phyloP scores from a whole-genome alignment of 352 stramenopile genomes.

The Phytophthora hybrid region DNA sequence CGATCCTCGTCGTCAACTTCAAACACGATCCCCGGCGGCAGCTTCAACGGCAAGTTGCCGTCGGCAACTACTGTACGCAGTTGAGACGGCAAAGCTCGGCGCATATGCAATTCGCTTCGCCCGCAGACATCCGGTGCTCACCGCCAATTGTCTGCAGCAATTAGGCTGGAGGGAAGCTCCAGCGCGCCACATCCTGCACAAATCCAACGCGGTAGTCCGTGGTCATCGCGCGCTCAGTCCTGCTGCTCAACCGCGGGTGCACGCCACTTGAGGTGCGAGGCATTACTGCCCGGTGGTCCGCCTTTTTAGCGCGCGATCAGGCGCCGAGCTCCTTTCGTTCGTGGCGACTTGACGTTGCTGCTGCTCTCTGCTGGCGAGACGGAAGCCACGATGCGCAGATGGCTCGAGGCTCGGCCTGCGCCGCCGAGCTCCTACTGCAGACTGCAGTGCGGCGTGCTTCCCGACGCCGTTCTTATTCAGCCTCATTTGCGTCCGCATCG shows the following conservation, averaged over 20 bases:
- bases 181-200: conserved; percentile 31
- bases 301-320: conserved; percentile 30
- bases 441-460: neutral
- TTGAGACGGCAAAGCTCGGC: conserved; percentile 11
- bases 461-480: conserved; percentile 23
- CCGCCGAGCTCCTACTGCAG: neutral
- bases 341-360: conserved; percentile 23
- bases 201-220: conserved; percentile 39
- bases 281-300: conserved; percentile 36
- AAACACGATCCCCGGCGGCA: neutral
- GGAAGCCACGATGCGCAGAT: conserved; percentile 14
- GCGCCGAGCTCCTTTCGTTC: conserved; percentile 33
- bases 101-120: neutral
- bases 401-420: neutral
- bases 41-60: conserved; percentile 32
- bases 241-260: conserved; percentile 26
- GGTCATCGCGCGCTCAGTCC: conserved; percentile 22
- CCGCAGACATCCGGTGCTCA: conserved; percentile 6
- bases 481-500: conserved; percentile 17
- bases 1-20: neutral
- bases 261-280: conserved; percentile 39
- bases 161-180: conserved; percentile 9
- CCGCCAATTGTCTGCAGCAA: neutral
- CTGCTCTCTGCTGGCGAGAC: conserved; percentile 29
- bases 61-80: conserved; percentile 26